These are phyloP conservation scores for Hypoxylon trugodes DNA, from an alignment of 495 filamentous ascomycete genomes.

Conservation along the genomic window DNA sequence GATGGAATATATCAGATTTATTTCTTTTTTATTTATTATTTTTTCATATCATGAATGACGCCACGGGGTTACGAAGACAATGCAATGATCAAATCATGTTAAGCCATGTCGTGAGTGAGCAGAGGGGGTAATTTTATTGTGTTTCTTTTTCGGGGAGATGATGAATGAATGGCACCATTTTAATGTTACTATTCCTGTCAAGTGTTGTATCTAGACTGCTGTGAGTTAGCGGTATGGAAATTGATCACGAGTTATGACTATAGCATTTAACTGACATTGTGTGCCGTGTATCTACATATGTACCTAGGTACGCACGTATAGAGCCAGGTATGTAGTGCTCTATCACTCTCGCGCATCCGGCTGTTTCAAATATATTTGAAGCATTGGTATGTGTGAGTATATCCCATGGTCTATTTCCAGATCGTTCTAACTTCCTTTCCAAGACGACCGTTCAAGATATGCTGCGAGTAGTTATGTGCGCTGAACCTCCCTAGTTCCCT, in stretches of 20 bases:
- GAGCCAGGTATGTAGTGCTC: too few species aligned
- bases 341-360: too few species aligned
- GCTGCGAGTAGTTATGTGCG: too few species aligned
- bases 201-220: slow-evolving; percentile 36
- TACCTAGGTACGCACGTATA: too few species aligned
- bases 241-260: slow-evolving; percentile 40
- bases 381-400: too few species aligned
- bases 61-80: slow-evolving; percentile 31
- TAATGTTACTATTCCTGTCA: neutral
- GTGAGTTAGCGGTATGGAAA: slow-evolving; percentile 30
- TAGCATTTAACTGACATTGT: too few species aligned
- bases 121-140: slow-evolving; percentile 28
- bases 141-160: slow-evolving; percentile 1
- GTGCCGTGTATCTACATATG: too few species aligned
- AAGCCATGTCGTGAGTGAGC: slow-evolving; percentile 13
- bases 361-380: too few species aligned
- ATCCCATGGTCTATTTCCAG: too few species aligned
- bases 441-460: too few species aligned
- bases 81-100: slow-evolving; percentile 3
- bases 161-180: slow-evolving; percentile 16
- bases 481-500: too few species aligned
- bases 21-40: slow-evolving; percentile 9
- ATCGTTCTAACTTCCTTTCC: too few species aligned
- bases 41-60: slow-evolving; percentile 36
- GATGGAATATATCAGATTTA: neutral